These are phyloP conservation scores for Sordaria brevicollis DNA, from an alignment of 495 filamentous ascomycete species.

Conservation along the genomic window DNA sequence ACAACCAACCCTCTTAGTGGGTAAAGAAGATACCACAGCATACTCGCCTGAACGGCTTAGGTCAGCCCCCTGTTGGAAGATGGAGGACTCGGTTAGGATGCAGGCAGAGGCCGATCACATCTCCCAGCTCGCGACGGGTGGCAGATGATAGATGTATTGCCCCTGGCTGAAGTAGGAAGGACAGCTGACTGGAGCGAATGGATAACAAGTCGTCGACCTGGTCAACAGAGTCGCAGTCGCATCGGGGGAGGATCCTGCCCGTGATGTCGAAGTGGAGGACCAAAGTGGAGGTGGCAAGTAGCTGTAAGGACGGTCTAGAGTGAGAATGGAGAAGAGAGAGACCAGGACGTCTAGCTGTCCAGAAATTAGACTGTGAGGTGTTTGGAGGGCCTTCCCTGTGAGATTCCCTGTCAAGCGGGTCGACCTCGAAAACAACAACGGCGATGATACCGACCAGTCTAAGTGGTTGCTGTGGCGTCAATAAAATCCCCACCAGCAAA, in stretches of 20 bases:
- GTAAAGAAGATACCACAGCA: conserved; percentile 56
- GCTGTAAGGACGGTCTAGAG: not conserved
- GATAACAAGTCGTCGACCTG: not conserved
- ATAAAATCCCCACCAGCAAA: not conserved
- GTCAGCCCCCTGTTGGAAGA: not conserved
- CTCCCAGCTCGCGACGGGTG: not conserved
- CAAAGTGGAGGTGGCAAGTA: not conserved
- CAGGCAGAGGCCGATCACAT: not conserved
- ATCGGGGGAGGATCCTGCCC: not conserved
- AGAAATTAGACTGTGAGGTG: not conserved
- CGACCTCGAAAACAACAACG: not conserved
- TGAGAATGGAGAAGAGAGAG: not conserved
- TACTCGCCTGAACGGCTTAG: conserved; percentile 9
- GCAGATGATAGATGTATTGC: not conserved
- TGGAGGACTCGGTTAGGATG: not conserved
- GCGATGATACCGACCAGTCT: not conserved
- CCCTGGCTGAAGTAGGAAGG: not conserved
- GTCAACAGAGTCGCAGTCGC: not conserved
- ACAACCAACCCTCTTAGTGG: conserved; percentile 48
- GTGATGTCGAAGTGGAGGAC: not conserved
- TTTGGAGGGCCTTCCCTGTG: not conserved
- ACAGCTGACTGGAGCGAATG: not conserved
- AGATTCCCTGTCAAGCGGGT: not conserved
- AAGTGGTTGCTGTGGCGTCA: not conserved
- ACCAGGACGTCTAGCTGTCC: not conserved